Base-by-base conservation (phyloP, 371 early-diverging fungal species). In the Entomophthora muscae region DNA sequence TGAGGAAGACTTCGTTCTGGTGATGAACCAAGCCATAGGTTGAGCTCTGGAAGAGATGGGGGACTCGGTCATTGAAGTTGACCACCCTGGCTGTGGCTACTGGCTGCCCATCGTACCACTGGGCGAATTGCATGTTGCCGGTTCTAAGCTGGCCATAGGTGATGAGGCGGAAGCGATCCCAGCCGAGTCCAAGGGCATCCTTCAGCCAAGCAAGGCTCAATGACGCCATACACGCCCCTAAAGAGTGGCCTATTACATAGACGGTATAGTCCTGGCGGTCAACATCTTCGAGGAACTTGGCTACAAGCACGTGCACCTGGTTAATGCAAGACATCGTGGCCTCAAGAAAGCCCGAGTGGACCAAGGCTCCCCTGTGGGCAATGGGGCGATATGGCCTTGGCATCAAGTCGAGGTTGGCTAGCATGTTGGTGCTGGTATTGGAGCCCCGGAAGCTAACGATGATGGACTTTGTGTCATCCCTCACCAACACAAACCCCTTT, bases 111-210 rank as follows among this genome's bases (percentile, higher is more conserved):
- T 57, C 31, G 12, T 24, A 28, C 29, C 31, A 57, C 13, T 13
- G 1, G 7, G 58, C 58, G 21, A 57, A 57, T 29, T 29, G 26
- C 3, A 31, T 1, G 58, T 57, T 57, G 3, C 58, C 58, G 29
- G 58, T 57, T 7, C 26, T 26, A 3, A 28, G 58, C 31, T 57
- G 58, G 26, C 58, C 58, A 26, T 57, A 57, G 29, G 58, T 57
- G 29, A 24, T 29, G 29, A 57, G 27, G 12, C 31, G 58, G 58
- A 57, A 57, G 17, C 31, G 58, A 17, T 24, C 26, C 26, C 13
- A 57, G 31, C 2, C 26, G 2, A 57, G 3, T 1, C 31, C 31
- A 21, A 57, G 31, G 2, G 26, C 58, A 7, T 26, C 17, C 29
- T 12, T 17, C 29, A 57, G 21, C 29, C 29, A 7, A 26, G 31